phyloP scores from a whole-genome alignment of 2,329 filamentous ascomycete genomes.

The Ploettnerulaceae sp. region DNA sequence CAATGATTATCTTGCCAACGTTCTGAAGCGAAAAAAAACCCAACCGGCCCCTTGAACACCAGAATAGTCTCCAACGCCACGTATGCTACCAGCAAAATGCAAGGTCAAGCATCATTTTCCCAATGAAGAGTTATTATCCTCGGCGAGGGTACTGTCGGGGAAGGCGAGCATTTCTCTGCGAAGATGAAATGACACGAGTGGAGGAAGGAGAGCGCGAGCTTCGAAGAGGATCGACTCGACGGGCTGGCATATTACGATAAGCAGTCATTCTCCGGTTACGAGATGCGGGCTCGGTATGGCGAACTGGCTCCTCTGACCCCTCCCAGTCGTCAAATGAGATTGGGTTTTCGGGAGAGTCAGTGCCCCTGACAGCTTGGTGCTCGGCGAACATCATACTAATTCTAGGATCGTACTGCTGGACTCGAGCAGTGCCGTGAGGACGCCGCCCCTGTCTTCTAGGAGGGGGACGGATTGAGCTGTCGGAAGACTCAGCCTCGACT shows the following conservation, averaged over 20 bases:
- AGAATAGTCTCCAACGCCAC: not conserved
- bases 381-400: slow-evolving; percentile 33
- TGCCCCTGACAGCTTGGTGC: slow-evolving; percentile 23
- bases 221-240: slow-evolving; percentile 24
- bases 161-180: slow-evolving; percentile 20
- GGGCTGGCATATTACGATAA: slow-evolving; percentile 21
- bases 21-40: not conserved
- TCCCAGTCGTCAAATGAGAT: slow-evolving; percentile 18
- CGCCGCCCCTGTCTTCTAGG: slow-evolving; percentile 22
- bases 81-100: slow-evolving; percentile 6
- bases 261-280: slow-evolving; percentile 22
- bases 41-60: not conserved
- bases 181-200: slow-evolving; percentile 23
- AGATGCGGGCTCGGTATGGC: slow-evolving; percentile 19
- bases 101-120: slow-evolving; percentile 1
- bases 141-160: slow-evolving; percentile 22
- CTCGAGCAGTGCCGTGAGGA: slow-evolving; percentile 11
- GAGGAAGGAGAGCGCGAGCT: slow-evolving; percentile 27
- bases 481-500: slow-evolving; percentile 27
- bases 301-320: slow-evolving; percentile 11
- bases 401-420: slow-evolving; percentile 30
- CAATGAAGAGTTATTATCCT: not conserved
- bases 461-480: slow-evolving; percentile 26
- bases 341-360: slow-evolving; percentile 16
- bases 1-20: not conserved